Percentiles rank a stretch among this genome's conserved stretches.
Conservation (phyloP, 805 yeast genomes). For the Teunomyces stri region DNA sequence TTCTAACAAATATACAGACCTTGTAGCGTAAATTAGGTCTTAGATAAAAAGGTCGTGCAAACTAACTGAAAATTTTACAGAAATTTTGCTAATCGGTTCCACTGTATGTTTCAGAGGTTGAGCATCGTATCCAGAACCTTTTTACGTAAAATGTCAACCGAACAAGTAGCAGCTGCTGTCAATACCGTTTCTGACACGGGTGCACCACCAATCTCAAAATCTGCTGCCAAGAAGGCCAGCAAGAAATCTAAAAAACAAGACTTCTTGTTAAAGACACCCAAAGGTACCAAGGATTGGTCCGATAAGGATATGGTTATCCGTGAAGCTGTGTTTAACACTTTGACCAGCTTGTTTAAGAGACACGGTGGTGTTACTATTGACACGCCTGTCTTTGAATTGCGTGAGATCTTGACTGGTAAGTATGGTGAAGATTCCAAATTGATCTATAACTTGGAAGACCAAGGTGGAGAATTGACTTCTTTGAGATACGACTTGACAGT, state of each 20-base stretch:
- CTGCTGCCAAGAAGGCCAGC: conserved; percentile 11
- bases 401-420: conserved; percentile 94
- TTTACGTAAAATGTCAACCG: conserved; percentile 21
- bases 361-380: conserved; percentile 99
- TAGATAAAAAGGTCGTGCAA: conserved; percentile 1
- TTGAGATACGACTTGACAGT: conserved; percentile 96
- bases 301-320: conserved; percentile 96
- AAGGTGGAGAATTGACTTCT: conserved; percentile 97
- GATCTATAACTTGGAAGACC: conserved; percentile 94
- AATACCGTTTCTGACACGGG: conserved; percentile 10
- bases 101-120: conserved; percentile 16
- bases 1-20: not conserved
- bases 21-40: conserved; percentile 1
- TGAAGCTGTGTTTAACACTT: conserved; percentile 75
- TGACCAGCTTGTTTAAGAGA: conserved; percentile 76
- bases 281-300: conserved; percentile 98
- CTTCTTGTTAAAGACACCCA: conserved; percentile 88
- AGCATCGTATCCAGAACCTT: conserved; percentile 5
- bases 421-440: conserved; percentile 98
- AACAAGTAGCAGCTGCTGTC: conserved; percentile 11
- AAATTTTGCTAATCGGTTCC: not conserved
- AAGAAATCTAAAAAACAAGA: conserved; percentile 44
- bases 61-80: not conserved
- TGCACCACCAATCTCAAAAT: conserved; percentile 16
- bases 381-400: conserved; percentile 95